These are phyloP conservation scores for Meredithiella fracta DNA, from an alignment of 2,329 filamentous ascomycete genomes.

Conservation along the genomic window DNA sequence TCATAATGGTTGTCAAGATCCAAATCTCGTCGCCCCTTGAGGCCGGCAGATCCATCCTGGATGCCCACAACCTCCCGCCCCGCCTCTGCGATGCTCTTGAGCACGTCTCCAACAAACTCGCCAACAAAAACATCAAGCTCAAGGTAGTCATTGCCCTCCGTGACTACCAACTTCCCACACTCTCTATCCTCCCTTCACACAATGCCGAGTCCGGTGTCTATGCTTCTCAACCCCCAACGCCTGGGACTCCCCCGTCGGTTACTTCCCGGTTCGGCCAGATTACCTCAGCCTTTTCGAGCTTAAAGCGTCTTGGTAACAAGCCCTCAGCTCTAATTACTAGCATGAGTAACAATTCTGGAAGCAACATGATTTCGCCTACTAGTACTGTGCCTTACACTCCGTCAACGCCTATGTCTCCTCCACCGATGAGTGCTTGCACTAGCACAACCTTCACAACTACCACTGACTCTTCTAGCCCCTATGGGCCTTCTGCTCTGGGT, in stretches of 20 bases:
- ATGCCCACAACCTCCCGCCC: conserved; percentile 40
- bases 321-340: neutral
- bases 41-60: conserved; percentile 42
- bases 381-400: conserved; percentile 21
- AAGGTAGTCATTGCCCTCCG: conserved; percentile 41
- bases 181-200: conserved; percentile 9
- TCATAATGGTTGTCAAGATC: conserved; percentile 33
- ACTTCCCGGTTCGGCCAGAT: neutral
- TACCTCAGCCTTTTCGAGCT: conserved; percentile 1
- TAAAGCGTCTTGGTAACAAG: neutral
- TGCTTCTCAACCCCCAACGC: conserved; percentile 17
- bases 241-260: conserved; percentile 18
- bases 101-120: conserved; percentile 38
- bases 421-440: conserved; percentile 33
- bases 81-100: conserved; percentile 39
- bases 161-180: conserved; percentile 34
- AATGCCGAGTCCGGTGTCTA: conserved; percentile 5
- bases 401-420: conserved; percentile 24
- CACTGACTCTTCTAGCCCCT: conserved; percentile 19
- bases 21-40: conserved; percentile 47
- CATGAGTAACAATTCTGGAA: neutral
- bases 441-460: conserved; percentile 27
- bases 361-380: conserved; percentile 14
- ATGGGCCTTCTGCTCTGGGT: conserved; percentile 27
- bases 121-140: conserved; percentile 37